These are phyloP conservation scores for Globisporangium megalacanthum DNA, from an alignment of 352 stramenopile genomes.

Conservation along the genomic window DNA sequence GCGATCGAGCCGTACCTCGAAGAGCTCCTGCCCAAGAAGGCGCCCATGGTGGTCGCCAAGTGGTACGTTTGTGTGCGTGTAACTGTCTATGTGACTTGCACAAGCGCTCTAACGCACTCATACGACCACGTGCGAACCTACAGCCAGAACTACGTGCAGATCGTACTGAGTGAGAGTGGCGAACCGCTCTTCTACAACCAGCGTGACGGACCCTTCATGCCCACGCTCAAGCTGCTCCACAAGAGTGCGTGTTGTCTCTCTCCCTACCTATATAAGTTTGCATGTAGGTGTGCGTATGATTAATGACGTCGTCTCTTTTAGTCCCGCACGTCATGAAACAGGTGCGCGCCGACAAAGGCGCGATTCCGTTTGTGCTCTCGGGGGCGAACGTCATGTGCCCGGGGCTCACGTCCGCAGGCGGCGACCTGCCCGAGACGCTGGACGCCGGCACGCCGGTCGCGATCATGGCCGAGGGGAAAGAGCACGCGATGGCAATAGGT, in stretches of 20 bases:
- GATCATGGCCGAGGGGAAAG: slow-evolving; percentile 98
- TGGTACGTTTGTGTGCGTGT: slow-evolving; percentile 34
- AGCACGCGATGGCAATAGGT: slow-evolving; percentile 95
- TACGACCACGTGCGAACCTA: too few relatives aligned
- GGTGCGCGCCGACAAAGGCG: slow-evolving; percentile 95
- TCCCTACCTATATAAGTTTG: too few relatives aligned
- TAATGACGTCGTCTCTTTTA: slow-evolving; percentile 8
- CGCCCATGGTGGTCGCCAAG: slow-evolving; percentile 88
- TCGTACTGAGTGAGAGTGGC: slow-evolving; percentile 79
- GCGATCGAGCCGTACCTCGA: slow-evolving; percentile 87
- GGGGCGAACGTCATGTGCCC: slow-evolving; percentile 99
- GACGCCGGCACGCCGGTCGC: slow-evolving; percentile 80
- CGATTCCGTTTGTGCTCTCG: slow-evolving; percentile 97
- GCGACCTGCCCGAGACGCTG: slow-evolving; percentile 89
- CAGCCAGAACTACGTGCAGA: slow-evolving; percentile 88
- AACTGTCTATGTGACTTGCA: not conserved
- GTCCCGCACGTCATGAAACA: slow-evolving; percentile 91
- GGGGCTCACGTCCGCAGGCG: slow-evolving; percentile 94
- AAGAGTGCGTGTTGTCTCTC: slow-evolving; percentile 49
- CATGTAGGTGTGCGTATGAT: not conserved
- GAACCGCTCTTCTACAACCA: slow-evolving; percentile 96
- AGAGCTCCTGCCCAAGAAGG: slow-evolving; percentile 93
- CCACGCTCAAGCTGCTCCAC: slow-evolving; percentile 94
- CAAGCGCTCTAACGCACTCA: too few relatives aligned
- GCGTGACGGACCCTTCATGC: slow-evolving; percentile 96